Evolutionary conservation across 2,329 filamentous ascomycete genomes (phyloP), one percentile per base, ranked within the genome.

Genomic region (Aspergillus sp.): DNA sequence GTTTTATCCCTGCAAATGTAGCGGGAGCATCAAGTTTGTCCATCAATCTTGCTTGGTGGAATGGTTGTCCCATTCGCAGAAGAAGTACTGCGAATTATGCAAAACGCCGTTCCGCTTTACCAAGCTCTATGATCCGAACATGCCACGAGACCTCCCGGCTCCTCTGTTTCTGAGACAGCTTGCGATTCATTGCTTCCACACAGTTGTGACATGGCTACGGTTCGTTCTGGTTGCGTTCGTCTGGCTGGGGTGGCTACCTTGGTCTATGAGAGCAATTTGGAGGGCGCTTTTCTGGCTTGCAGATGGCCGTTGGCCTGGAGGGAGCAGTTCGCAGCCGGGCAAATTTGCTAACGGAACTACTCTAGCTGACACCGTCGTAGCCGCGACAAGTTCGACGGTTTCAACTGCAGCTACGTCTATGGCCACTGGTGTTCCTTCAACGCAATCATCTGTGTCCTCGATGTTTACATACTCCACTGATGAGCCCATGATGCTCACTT

Each of bases 31-130:
- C 73, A 96, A 95, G 73, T 95, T 86, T 62, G 93, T 98, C 51
- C 93, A 98, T 67, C 93, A 98, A 69, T 87, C 94, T 65, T 98
- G 93, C 66, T 73, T 98, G 69, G 95, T 98, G 85, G 90, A 97
- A 70, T 98, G 93, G 93, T 77, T 98, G 26, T 91, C 89, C 43
- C 94, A 98, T 68, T 97, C 93, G 1, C 90, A 98, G 66, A 98
- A 98, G 79, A 97, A 97, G 69, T 87, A 98, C 74, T 98, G 94
- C 76, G 93, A 98, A 73, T 82, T 98, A 33, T 98, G 93, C 81
- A 98, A 98, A 73, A 98, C 93, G 2, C 84, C 90, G 0, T 98
- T 97, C 64, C 86, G 89, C 50, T 98, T 98, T 73, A 98, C 93
- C 45, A 98, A 98, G 70, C 80, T 98, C 35, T 98, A 98, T 72